Percentiles rank a stretch among this genome's conserved stretches.
Evolutionary conservation across 305 asterid genomes (phyloP).

Genomic region (Solanum chacoense): DNA sequence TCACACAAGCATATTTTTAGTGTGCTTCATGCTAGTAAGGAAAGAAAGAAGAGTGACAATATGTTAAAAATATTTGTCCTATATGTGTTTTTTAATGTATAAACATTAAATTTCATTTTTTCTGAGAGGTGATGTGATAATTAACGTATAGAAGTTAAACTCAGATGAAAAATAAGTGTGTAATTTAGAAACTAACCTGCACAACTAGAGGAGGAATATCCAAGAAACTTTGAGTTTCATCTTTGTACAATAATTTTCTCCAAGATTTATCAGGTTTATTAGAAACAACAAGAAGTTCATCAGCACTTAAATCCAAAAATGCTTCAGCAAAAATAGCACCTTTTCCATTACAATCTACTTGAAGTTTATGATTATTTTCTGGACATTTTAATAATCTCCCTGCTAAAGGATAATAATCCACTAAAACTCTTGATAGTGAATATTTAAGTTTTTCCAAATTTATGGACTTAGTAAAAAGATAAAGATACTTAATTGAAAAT

Average conservation of each 20-base stretch:
- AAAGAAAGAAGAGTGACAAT: not conserved
- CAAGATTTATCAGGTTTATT: conserved; percentile 45
- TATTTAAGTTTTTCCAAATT: conserved; percentile 25
- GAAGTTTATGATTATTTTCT: conserved; percentile 43
- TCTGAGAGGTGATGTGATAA: no score
- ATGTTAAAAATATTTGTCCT: not conserved
- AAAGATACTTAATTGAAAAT: conserved; percentile 62
- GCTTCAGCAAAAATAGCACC: conserved; percentile 82
- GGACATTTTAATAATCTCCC: conserved; percentile 41
- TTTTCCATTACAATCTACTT: conserved; percentile 62
- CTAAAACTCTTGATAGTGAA: conserved; percentile 49
- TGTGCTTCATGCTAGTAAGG: not conserved
- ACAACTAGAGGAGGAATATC: conserved; percentile 71
- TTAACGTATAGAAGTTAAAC: not conserved
- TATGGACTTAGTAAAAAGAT: conserved; percentile 34
- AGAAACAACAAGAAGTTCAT: conserved; percentile 31
- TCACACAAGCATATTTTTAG: not conserved
- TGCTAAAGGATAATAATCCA: conserved; percentile 66
- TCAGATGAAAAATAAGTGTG: not conserved
- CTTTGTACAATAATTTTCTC: conserved; percentile 53
- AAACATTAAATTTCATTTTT: not conserved
- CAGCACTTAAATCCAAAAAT: conserved; percentile 39
- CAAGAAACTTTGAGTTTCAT: conserved; percentile 41
- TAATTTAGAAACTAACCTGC: conserved; percentile 37
- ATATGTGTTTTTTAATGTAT: not conserved